Evolutionary conservation across 108 stramenopile genomes (phyloP).

Genomic region (Nitzschia putrida): DNA sequence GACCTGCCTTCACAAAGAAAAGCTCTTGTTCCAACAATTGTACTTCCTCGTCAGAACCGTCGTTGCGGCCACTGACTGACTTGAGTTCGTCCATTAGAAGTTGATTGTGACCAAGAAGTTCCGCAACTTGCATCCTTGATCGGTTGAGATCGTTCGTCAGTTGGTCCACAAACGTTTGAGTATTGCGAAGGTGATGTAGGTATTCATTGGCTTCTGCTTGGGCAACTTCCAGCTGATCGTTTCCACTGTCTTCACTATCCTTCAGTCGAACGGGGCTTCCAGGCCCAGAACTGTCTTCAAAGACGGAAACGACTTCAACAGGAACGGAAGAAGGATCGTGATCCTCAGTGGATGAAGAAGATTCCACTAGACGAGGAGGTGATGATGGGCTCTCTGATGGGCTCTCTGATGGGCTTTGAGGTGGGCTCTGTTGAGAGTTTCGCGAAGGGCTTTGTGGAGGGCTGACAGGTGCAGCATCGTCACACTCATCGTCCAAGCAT

Average conservation of each 20-base stretch:
- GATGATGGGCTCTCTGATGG: too few species aligned
- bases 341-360: too few species aligned
- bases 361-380: too few species aligned
- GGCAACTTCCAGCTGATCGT: background rate
- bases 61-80: background rate
- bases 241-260: background rate
- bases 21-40: slow-evolving; percentile 12
- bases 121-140: slow-evolving; percentile 16
- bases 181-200: slow-evolving; percentile 1
- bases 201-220: slow-evolving; percentile 9
- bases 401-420: too few species aligned
- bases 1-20: slow-evolving; percentile 1
- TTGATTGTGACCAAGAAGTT: slow-evolving; percentile 9
- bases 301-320: too few species aligned
- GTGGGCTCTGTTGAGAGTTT: too few species aligned
- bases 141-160: slow-evolving; percentile 15
- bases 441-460: too few species aligned
- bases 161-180: slow-evolving; percentile 5
- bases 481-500: too few species aligned
- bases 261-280: too few species aligned
- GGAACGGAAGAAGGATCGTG: too few species aligned
- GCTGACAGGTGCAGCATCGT: too few species aligned
- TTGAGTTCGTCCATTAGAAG: slow-evolving; percentile 10
- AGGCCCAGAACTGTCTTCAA: too few species aligned
- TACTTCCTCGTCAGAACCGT: background rate